Evolutionary conservation across 345 rosid genomes (phyloP).

Genomic region (Eucalyptus marginata): DNA sequence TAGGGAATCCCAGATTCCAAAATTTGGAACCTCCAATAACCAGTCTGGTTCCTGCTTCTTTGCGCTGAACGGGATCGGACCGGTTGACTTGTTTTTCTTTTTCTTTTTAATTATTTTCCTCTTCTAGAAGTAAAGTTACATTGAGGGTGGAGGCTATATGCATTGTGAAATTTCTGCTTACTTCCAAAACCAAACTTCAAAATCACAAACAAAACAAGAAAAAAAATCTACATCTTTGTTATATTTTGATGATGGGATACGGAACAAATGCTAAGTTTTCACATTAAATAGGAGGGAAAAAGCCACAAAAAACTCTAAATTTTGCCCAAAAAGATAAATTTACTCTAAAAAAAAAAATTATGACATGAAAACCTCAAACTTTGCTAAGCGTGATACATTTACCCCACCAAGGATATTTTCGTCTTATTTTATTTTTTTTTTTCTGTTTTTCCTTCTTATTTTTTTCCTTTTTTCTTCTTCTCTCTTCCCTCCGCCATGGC

Average conservation of each 20-base stretch:
- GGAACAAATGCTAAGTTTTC: not conserved
- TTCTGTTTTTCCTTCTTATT: too few species aligned
- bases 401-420: too few species aligned
- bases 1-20: not conserved
- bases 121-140: not conserved
- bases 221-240: not conserved
- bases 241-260: not conserved
- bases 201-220: not conserved
- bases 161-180: not conserved
- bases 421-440: too few species aligned
- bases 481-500: too few species aligned
- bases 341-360: too few species aligned
- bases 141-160: not conserved
- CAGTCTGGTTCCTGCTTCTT: too few species aligned
- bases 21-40: not conserved
- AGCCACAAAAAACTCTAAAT: too few species aligned
- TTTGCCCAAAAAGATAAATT: too few species aligned
- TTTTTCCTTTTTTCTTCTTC: too few species aligned
- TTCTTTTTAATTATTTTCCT: not conserved
- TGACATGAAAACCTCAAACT: too few species aligned
- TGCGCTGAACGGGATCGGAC: fast-evolving
- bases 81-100: not conserved
- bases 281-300: too few species aligned
- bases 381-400: too few species aligned
- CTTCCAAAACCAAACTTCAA: not conserved